phyloP scores from a whole-genome alignment of 2,329 filamentous ascomycete genomes.

The Diplocarpon rosae region DNA sequence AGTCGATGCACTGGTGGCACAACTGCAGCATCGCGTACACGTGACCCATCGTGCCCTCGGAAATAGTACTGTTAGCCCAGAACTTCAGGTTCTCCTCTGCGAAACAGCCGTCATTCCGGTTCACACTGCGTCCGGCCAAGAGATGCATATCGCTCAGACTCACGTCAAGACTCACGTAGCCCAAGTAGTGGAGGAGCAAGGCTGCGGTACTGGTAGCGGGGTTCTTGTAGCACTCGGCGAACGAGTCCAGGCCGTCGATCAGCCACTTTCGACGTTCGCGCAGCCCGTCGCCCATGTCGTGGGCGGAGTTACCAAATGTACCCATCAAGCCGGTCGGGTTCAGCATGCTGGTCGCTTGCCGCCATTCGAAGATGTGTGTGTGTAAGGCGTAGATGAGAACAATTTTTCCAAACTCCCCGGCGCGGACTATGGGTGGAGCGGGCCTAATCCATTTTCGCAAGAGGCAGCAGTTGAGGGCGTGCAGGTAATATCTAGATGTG shows the following conservation, averaged over 20 bases:
- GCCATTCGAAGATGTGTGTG: slow-evolving; percentile 25
- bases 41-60: slow-evolving; percentile 20
- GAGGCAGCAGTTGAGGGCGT: slow-evolving; percentile 22
- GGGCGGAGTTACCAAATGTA: slow-evolving; percentile 17
- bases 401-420: slow-evolving; percentile 20
- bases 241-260: slow-evolving; percentile 20
- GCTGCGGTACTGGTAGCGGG: slow-evolving; percentile 9
- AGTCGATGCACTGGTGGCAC: slow-evolving; percentile 13
- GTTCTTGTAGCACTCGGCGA: slow-evolving; percentile 19
- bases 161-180: slow-evolving; percentile 21
- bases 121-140: slow-evolving; percentile 20
- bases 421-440: slow-evolving; percentile 17
- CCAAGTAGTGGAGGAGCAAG: slow-evolving; percentile 18
- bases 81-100: slow-evolving; percentile 23
- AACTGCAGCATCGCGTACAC: slow-evolving; percentile 18
- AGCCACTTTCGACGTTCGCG: slow-evolving; percentile 20
- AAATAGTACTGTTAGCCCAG: slow-evolving; percentile 23
- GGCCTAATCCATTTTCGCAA: slow-evolving; percentile 23
- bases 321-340: slow-evolving; percentile 24
- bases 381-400: slow-evolving; percentile 24
- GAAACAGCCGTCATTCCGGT: slow-evolving; percentile 19
- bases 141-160: slow-evolving; percentile 23
- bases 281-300: slow-evolving; percentile 21
- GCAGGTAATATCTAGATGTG: slow-evolving; percentile 18
- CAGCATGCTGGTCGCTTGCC: slow-evolving; percentile 21